Percentiles rank a stretch among this genome's conserved stretches.
Conservation (phyloP, 177 flowering plant genomes). For the Vitis hybrid region DNA sequence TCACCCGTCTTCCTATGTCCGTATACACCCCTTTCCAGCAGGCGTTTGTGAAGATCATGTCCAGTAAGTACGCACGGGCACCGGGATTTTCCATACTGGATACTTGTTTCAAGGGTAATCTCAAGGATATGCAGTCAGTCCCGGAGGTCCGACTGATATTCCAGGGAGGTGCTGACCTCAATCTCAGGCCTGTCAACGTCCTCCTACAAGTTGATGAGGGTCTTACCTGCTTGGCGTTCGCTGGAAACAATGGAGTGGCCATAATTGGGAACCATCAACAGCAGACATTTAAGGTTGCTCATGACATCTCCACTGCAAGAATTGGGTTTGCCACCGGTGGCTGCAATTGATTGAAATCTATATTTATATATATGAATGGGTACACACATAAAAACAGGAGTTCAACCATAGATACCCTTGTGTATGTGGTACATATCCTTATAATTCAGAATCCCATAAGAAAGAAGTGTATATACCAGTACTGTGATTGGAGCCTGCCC, state of each 20-base stretch:
- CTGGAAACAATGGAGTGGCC: slow-evolving; percentile 21
- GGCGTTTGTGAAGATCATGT: slow-evolving; percentile 22
- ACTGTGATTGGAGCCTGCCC: too few relatives aligned
- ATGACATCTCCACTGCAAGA: slow-evolving; percentile 42
- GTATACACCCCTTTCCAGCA: slow-evolving; percentile 13
- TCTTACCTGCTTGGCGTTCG: slow-evolving; percentile 45
- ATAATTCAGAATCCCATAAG: too few relatives aligned
- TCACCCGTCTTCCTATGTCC: slow-evolving; percentile 22
- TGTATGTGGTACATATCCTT: too few relatives aligned
- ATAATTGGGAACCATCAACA: slow-evolving; percentile 66
- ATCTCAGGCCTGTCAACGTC: slow-evolving; percentile 12
- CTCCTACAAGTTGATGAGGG: slow-evolving; percentile 18
- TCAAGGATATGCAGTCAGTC: slow-evolving; percentile 7
- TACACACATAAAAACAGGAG: too few relatives aligned
- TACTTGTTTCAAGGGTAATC: slow-evolving; percentile 23
- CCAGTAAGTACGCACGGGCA: slow-evolving; percentile 16
- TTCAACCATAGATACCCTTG: too few relatives aligned
- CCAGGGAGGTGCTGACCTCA: slow-evolving; percentile 34
- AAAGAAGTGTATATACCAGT: too few relatives aligned
- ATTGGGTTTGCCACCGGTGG: slow-evolving; percentile 40
- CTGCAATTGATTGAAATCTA: slow-evolving; percentile 6
- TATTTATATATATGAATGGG: background rate
- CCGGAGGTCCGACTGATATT: slow-evolving; percentile 35
- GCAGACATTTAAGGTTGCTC: slow-evolving; percentile 35
- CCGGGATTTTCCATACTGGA: slow-evolving; percentile 22